Conservation (phyloP, 495 filamentous ascomycete genomes). For the Extremus antarcticus region DNA sequence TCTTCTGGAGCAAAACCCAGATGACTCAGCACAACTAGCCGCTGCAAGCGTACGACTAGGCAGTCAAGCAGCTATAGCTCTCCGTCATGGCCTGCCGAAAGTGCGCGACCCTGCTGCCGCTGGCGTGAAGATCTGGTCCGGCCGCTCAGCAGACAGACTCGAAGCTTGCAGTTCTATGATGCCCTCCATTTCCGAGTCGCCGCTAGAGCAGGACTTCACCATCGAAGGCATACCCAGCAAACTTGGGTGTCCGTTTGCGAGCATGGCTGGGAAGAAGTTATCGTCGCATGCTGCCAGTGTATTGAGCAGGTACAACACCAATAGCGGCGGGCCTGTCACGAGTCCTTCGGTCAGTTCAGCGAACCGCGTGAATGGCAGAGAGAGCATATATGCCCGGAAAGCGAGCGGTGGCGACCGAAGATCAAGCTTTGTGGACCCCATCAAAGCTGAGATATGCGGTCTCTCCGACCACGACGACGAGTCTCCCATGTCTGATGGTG, state of each 20-base stretch:
- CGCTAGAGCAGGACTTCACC: conserved; percentile 56
- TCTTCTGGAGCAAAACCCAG: conserved; percentile 11
- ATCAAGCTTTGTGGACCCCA: conserved; percentile 16
- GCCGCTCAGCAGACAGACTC: conserved; percentile 34
- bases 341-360: conserved; percentile 16
- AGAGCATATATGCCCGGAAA: conserved; percentile 4
- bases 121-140: conserved; percentile 32
- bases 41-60: background rate
- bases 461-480: conserved; percentile 10
- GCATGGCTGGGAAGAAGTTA: conserved; percentile 18
- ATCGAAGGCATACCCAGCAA: conserved; percentile 48
- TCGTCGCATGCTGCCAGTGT: conserved; percentile 19
- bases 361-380: conserved; percentile 11
- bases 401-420: conserved; percentile 2
- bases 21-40: background rate
- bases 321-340: conserved; percentile 26
- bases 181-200: conserved; percentile 40
- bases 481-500: conserved; percentile 33
- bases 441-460: conserved; percentile 20
- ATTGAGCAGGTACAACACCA: conserved; percentile 14
- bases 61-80: background rate
- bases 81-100: background rate
- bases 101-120: background rate
- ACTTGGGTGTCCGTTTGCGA: conserved; percentile 52
- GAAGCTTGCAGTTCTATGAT: conserved; percentile 21